Evolutionary conservation across 2,329 filamentous ascomycete genomes (phyloP).

Genomic region (Epichloe uncinata): DNA sequence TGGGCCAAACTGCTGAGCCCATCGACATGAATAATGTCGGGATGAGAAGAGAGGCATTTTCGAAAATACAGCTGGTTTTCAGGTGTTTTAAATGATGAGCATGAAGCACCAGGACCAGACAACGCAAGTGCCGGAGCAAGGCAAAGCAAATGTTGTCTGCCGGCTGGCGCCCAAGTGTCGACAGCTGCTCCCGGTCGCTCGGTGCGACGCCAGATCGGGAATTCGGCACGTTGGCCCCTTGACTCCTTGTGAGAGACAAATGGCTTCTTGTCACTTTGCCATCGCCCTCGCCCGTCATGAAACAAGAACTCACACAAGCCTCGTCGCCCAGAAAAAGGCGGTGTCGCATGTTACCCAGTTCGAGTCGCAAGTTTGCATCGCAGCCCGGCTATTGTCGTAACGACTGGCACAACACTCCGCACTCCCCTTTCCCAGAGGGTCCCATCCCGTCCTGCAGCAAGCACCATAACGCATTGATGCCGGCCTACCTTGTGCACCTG

Average conservation of each 20-base stretch:
- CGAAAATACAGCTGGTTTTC: neutral
- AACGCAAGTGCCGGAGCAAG: neutral
- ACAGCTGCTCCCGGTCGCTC: neutral
- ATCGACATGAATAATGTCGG: neutral
- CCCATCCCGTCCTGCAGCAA: neutral
- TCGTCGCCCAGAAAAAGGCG: neutral
- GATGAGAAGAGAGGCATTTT: neutral
- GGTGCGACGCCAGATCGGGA: conserved; percentile 1
- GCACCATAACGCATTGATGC: neutral
- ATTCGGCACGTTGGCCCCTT: neutral
- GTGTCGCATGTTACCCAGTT: neutral
- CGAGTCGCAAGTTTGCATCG: neutral
- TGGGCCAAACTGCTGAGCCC: neutral
- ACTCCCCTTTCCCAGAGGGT: neutral
- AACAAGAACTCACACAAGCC: neutral
- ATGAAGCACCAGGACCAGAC: neutral
- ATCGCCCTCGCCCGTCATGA: neutral
- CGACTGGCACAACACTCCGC: neutral
- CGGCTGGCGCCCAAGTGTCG: neutral
- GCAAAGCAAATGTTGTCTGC: neutral
- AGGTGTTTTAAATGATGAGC: neutral
- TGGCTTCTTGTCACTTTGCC: neutral
- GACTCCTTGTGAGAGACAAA: neutral
- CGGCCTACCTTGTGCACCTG: neutral
- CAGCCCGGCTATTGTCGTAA: neutral